phyloP scores from a whole-genome alignment of 2,329 filamentous ascomycete species.

The Purpureocillium lavendulum region DNA sequence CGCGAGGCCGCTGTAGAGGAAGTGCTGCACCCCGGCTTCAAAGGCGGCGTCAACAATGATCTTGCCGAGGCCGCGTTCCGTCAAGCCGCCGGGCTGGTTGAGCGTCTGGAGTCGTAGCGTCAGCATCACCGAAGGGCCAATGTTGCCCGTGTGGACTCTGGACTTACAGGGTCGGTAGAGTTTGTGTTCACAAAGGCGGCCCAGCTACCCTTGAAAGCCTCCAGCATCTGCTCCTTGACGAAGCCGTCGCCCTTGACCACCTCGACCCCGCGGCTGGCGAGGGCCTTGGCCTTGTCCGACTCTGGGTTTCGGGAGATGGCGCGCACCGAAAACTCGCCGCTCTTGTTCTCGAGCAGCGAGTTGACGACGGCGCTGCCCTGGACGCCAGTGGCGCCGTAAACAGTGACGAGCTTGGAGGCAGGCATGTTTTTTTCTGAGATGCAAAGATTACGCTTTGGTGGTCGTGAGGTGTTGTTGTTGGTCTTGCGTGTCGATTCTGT shows the following conservation, averaged over 20 bases:
- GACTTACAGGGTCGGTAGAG: conserved; percentile 19
- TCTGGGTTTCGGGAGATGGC: conserved; percentile 19
- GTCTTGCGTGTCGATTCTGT: too few species aligned
- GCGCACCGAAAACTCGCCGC: conserved; percentile 15
- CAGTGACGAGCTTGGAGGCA: conserved; percentile 18
- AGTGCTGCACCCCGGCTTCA: conserved; percentile 22
- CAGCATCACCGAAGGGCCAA: too few species aligned
- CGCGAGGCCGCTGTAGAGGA: conserved; percentile 26
- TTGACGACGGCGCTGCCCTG: conserved; percentile 21
- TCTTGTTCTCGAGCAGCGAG: conserved; percentile 21
- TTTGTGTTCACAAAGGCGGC: conserved; percentile 24
- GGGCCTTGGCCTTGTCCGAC: conserved; percentile 17
- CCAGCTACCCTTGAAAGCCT: conserved; percentile 22
- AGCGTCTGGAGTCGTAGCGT: conserved; percentile 14
- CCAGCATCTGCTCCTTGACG: conserved; percentile 12
- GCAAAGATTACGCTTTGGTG: too few species aligned
- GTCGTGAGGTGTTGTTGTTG: too few species aligned
- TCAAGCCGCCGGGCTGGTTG: conserved; percentile 16
- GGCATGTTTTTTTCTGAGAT: too few species aligned
- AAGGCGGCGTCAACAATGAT: conserved; percentile 22
- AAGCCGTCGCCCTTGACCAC: conserved; percentile 20
- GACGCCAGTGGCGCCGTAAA: conserved; percentile 21
- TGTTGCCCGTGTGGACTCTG: too few species aligned
- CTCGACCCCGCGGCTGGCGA: conserved; percentile 17
- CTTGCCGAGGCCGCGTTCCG: conserved; percentile 26